These are phyloP conservation scores for Hypoxylon subgilvum DNA, from an alignment of 495 filamentous ascomycete species.

Conservation along the genomic window DNA sequence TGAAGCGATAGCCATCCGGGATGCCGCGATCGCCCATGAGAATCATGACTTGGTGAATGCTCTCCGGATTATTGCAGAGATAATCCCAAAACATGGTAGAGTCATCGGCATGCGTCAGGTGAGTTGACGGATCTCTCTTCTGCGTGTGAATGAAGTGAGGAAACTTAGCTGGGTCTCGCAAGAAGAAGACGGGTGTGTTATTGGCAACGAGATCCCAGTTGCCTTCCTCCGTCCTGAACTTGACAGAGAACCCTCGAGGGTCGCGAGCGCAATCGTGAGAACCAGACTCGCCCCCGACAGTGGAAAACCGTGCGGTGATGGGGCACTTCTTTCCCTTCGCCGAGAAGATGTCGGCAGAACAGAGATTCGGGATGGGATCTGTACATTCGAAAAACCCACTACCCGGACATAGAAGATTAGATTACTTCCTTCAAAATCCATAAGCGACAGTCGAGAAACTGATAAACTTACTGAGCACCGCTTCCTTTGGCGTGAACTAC, in stretches of 20 bases:
- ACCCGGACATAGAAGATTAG: background rate
- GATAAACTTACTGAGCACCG: slow-evolving; percentile 64
- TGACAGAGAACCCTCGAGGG: slow-evolving; percentile 72
- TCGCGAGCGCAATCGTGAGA: slow-evolving; percentile 71
- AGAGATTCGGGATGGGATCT: slow-evolving; percentile 40
- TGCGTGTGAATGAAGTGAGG: slow-evolving; percentile 78
- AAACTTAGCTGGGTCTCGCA: slow-evolving; percentile 80
- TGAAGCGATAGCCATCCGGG: slow-evolving; percentile 70
- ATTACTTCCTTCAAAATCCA: too few relatives aligned
- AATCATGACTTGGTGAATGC: slow-evolving; percentile 71
- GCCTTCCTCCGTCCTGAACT: slow-evolving; percentile 81
- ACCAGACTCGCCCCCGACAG: slow-evolving; percentile 73
- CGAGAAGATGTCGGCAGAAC: slow-evolving; percentile 73
- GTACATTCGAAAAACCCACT: slow-evolving; percentile 72
- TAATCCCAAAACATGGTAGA: slow-evolving; percentile 66
- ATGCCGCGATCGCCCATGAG: slow-evolving; percentile 76
- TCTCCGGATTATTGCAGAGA: slow-evolving; percentile 65
- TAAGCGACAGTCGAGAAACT: background rate
- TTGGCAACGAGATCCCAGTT: slow-evolving; percentile 80
- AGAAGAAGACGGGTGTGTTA: slow-evolving; percentile 78
- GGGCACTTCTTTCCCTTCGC: slow-evolving; percentile 70
- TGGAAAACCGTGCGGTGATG: slow-evolving; percentile 69
- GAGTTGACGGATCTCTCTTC: slow-evolving; percentile 74
- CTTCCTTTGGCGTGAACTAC: slow-evolving; percentile 83
- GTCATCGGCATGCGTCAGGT: slow-evolving; percentile 51